These are phyloP conservation scores for Blastobotrys mokoenaii DNA, from an alignment of 805 yeast genomes.

Conservation along the genomic window DNA sequence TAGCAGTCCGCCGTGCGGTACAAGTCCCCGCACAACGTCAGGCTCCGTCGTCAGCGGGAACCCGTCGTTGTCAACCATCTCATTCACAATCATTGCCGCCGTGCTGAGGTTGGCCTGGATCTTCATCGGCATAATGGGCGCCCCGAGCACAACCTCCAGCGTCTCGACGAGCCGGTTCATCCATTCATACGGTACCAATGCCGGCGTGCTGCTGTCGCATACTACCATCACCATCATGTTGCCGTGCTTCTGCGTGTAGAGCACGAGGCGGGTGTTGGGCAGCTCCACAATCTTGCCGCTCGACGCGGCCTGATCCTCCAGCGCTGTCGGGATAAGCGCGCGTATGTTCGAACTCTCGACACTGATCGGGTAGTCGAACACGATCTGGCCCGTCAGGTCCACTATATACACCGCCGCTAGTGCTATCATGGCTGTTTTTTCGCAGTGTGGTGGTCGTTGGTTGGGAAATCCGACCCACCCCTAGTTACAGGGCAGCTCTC, in stretches of 20 bases:
- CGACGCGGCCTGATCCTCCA: background rate
- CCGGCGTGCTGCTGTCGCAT: constrained; percentile 32
- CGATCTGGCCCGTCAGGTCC: background rate
- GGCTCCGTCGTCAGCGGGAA: constrained; percentile 65
- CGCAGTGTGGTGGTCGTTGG: too few species aligned
- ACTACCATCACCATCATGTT: constrained; percentile 24
- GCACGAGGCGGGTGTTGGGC: constrained; percentile 22
- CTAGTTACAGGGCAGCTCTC: too few species aligned
- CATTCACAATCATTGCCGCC: constrained; percentile 60
- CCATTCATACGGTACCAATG: constrained; percentile 48
- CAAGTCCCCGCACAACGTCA: constrained; percentile 57
- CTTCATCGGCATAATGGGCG: constrained; percentile 47
- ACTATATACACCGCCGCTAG: constrained; percentile 1
- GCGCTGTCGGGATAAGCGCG: background rate
- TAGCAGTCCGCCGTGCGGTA: constrained; percentile 56
- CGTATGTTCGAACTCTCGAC: background rate
- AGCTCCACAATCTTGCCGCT: constrained; percentile 12
- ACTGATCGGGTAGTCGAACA: background rate
- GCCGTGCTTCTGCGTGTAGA: constrained; percentile 22
- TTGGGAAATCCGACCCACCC: too few species aligned
- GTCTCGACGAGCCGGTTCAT: constrained; percentile 41
- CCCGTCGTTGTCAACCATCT: constrained; percentile 64
- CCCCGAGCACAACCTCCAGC: constrained; percentile 51
- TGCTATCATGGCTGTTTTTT: background rate
- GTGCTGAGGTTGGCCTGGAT: constrained; percentile 65